Evolutionary conservation across 148 eudicot species (phyloP), one percentile per base, ranked within the genome.

Genomic region (Cornus florida): DNA sequence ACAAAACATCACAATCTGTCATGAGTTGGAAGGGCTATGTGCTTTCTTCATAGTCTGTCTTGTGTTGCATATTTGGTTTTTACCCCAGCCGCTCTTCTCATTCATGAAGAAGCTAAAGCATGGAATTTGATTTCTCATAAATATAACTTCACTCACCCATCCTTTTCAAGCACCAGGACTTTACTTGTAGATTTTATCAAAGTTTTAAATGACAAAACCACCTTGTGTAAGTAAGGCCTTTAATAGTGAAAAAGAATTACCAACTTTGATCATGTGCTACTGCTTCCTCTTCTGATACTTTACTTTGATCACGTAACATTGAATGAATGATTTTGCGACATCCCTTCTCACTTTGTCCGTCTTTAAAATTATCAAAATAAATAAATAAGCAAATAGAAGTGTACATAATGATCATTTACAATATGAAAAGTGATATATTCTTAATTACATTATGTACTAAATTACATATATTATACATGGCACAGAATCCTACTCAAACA

Each of bases 1-100:
- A 87, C 85, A 23, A 89, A 91, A 77, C 97, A 90, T 70, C 91
- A 89, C 73, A 87, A 89, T 78, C 70, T 92, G 8, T 87, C 97
- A 3, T n/a, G n/a, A n/a, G 81, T 86, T 35, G 97, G 93, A 70
- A 92, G 97, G 60, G 81, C 90, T n/a, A n/a, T 68, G 60, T 92
- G 92, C 79, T 81, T 93, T 72, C 90, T 90, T 28, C 95, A 93
- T 85, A 86, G 82, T 9, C 82, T 88, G 4, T 89, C 91, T 81
- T 81, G 90, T 12, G 85, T 86, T 22, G 87, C 92, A 24, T 93
- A 79, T 80, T 91, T 89, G 79, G 87, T 87, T 69, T 86, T 89
- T 23, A n/a, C n/a, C n/a, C n/a, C n/a, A n/a, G 88, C 92, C 69
- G 83, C 88, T 75, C 92, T 77, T 43, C 75, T 68, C 35, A 62